Conservation (phyloP, 176 grass and related monocot species). For the Cymbopogon citratus region DNA sequence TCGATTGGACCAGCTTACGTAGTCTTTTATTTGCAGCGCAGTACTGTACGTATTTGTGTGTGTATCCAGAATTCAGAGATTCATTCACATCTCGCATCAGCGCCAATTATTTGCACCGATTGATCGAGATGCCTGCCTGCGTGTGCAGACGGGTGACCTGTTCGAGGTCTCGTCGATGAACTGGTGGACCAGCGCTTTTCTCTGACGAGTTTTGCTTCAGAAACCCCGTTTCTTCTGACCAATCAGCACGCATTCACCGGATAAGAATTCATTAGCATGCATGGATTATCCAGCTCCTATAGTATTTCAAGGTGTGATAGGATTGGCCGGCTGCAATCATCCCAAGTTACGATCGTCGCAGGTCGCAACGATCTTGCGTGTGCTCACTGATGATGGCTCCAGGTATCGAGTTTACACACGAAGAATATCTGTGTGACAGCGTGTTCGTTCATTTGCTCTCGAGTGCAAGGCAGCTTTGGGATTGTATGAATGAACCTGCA, state of each 20-base stretch:
- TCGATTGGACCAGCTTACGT: conserved; percentile 4
- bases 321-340: not conserved
- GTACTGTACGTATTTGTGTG: not conserved
- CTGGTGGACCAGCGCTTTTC: conserved; percentile 11
- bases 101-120: conserved; percentile 15
- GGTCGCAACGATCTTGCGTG: not conserved
- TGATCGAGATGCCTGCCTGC: not conserved
- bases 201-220: conserved; percentile 14
- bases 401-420: not conserved
- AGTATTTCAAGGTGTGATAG: not conserved
- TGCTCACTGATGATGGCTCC: not conserved
- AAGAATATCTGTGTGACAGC: not conserved
- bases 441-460: not conserved
- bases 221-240: not conserved
- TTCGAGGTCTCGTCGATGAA: not conserved
- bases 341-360: not conserved
- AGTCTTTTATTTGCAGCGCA: not conserved
- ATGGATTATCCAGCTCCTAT: not conserved
- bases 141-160: conserved; percentile 6
- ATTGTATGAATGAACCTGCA: not conserved
- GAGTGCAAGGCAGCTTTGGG: not conserved
- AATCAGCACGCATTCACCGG: conserved; percentile 6
- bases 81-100: conserved; percentile 6
- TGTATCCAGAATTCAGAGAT: not conserved
- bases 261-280: not conserved